Evolutionary conservation across 345 rosid genomes (phyloP).

Genomic region (Psidium guajava): DNA sequence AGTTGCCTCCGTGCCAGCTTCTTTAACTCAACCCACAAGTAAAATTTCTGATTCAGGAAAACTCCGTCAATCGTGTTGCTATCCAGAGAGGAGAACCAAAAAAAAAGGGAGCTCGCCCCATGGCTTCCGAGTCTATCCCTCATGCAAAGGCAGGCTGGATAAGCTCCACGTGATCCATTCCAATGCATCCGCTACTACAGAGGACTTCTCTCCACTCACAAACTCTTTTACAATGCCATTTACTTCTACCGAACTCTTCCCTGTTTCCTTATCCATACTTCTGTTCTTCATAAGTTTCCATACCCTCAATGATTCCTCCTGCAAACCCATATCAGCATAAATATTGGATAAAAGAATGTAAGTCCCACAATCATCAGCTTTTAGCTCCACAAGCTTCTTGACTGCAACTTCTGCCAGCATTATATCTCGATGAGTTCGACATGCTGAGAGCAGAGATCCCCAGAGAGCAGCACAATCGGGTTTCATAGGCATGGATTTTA

Average conservation of each 20-base stretch:
- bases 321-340: constrained; percentile 20
- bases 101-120: background rate
- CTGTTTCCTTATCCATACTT: constrained; percentile 15
- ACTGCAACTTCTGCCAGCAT: constrained; percentile 12
- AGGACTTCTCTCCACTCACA: constrained; percentile 10
- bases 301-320: constrained; percentile 12
- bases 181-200: background rate
- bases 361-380: constrained; percentile 15
- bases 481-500: constrained; percentile 12
- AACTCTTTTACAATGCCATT: constrained; percentile 11
- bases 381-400: constrained; percentile 14
- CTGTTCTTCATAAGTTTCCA: constrained; percentile 6
- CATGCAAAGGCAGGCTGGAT: background rate
- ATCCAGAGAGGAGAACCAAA: background rate
- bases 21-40: background rate
- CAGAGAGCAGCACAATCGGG: constrained; percentile 12
- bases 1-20: background rate
- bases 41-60: background rate
- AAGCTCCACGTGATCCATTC: constrained; percentile 1
- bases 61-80: background rate
- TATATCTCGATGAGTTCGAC: constrained; percentile 13
- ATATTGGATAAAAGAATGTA: constrained; percentile 13
- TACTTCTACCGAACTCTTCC: constrained; percentile 17
- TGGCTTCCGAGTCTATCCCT: background rate
- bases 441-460: constrained; percentile 22